These are phyloP conservation scores for Kuraishia floccosa DNA, from an alignment of 805 yeast species.

Conservation along the genomic window DNA sequence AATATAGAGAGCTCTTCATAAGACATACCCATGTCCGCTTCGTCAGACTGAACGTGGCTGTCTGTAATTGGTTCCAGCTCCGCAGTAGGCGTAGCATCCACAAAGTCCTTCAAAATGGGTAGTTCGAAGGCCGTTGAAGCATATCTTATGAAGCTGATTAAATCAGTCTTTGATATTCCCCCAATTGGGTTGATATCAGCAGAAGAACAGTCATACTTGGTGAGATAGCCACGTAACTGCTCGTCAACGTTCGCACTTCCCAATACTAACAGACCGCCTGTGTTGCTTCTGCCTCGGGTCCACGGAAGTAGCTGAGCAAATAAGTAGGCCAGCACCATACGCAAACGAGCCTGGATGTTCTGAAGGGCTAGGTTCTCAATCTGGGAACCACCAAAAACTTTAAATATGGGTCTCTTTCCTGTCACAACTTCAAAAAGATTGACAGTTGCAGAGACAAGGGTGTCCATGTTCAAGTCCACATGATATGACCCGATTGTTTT, in stretches of 20 bases:
- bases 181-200: slow-evolving; percentile 99
- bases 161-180: slow-evolving; percentile 92
- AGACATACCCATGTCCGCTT: slow-evolving; percentile 96
- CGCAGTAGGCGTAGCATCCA: slow-evolving; percentile 94
- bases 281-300: slow-evolving; percentile 61
- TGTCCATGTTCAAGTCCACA: slow-evolving; percentile 86
- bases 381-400: slow-evolving; percentile 87
- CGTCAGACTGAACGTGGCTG: slow-evolving; percentile 90
- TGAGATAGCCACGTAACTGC: slow-evolving; percentile 87
- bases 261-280: slow-evolving; percentile 78
- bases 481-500: slow-evolving; percentile 77
- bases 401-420: slow-evolving; percentile 80
- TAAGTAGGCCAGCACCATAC: slow-evolving; percentile 90
- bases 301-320: slow-evolving; percentile 95
- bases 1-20: slow-evolving; percentile 87
- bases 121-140: slow-evolving; percentile 58
- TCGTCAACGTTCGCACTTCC: slow-evolving; percentile 98
- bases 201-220: slow-evolving; percentile 94
- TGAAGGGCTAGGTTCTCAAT: slow-evolving; percentile 91
- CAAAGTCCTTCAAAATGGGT: slow-evolving; percentile 68
- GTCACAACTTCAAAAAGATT: slow-evolving; percentile 79
- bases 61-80: slow-evolving; percentile 95
- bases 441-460: slow-evolving; percentile 63
- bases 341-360: slow-evolving; percentile 88
- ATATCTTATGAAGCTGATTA: slow-evolving; percentile 77